Base-by-base conservation (phyloP, 495 filamentous ascomycete genomes). In the Trichoderma erinaceum region DNA sequence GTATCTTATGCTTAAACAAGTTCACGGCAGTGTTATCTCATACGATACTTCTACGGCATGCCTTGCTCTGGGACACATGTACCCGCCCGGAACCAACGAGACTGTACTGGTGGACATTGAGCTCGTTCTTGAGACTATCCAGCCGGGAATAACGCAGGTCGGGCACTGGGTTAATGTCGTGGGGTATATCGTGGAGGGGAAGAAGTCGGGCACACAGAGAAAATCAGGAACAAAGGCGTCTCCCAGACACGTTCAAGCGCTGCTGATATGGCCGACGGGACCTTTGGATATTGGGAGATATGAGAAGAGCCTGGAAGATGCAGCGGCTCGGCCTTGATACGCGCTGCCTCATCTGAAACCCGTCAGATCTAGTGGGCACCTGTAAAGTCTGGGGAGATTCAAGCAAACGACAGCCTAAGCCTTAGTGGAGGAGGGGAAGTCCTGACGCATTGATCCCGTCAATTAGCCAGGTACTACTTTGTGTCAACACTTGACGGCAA, bases 111-210 rank as follows among this genome's bases (percentile, higher is more conserved):
- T 95, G 27, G 85, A 93, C 73, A 84, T 96, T 63, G 83, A 87
- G 63, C 84, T 91, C 27, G 74, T 96, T 18, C 81, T 97, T 5
- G 84, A 86, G 67, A 80, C 78, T 23, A 72, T 93, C 68, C 86
- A 86, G 25, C 75, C 83, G 38, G 86, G 88, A 66, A 86, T 91
- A 35, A 82, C 88, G 66, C 81, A 86, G 50, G 79, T 89, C 64
- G 95, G 95, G n/a, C 85, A 89, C 63, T 99, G 95, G 95, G 75
- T 97, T 23, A 95, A 97, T 75, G 84, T 97, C 0, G 84, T 97
- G 66, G 95, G 94, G 2, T 97, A 97, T 75, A 81, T 96, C 44
- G 77, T 82, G 73, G 70, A 70, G 66, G 69, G 66, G 63, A 71
- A 44, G 64, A 69, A 67, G 68, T 44, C 63, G 21, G 71, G 63